phyloP scores from a whole-genome alignment of 352 stramenopile genomes.

The Pythium grandisporangium region DNA sequence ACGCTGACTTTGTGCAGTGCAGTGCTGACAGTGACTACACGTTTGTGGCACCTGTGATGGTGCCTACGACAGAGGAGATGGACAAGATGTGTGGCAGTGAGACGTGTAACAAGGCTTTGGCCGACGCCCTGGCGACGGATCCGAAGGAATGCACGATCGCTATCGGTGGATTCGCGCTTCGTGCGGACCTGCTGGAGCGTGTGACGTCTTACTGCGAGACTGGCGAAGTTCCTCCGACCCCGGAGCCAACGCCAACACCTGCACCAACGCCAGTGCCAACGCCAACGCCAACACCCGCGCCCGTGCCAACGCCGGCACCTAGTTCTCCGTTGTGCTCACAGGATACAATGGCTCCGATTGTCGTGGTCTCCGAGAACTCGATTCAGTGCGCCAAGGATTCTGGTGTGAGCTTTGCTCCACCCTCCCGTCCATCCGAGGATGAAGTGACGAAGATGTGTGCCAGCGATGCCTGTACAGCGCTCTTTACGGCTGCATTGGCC shows the following conservation, averaged over 20 bases:
- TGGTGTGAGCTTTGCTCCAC: constrained; percentile 2
- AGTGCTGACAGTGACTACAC: constrained; percentile 5
- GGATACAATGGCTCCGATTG: constrained; percentile 1
- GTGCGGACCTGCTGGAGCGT: constrained; percentile 4
- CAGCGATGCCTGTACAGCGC: constrained; percentile 1
- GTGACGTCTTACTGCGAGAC: constrained; percentile 7
- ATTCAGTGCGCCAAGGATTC: constrained; percentile 1
- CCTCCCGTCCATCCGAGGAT: not conserved
- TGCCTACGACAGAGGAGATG: constrained; percentile 7
- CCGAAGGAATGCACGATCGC: constrained; percentile 7
- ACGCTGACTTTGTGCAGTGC: constrained; percentile 1
- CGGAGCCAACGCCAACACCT: not conserved
- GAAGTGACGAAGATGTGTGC: constrained; percentile 7
- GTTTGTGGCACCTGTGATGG: constrained; percentile 12
- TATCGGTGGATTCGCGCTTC: constrained; percentile 4
- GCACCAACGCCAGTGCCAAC: not conserved
- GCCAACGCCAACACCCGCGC: constrained; percentile 3
- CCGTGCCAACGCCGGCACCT: not conserved
- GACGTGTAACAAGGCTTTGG: constrained; percentile 10
- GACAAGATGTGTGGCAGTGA: constrained; percentile 13
- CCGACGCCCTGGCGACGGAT: constrained; percentile 1
- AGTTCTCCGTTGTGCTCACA: not conserved
- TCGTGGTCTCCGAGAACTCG: constrained; percentile 2
- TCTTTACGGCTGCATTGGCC: constrained; percentile 3
- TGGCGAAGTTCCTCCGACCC: too few relatives aligned